Percentiles rank a stretch among this genome's conserved stretches.
phyloP scores from a whole-genome alignment of 1,284 basidiomycete species.

The Takashimella tepidaria region DNA sequence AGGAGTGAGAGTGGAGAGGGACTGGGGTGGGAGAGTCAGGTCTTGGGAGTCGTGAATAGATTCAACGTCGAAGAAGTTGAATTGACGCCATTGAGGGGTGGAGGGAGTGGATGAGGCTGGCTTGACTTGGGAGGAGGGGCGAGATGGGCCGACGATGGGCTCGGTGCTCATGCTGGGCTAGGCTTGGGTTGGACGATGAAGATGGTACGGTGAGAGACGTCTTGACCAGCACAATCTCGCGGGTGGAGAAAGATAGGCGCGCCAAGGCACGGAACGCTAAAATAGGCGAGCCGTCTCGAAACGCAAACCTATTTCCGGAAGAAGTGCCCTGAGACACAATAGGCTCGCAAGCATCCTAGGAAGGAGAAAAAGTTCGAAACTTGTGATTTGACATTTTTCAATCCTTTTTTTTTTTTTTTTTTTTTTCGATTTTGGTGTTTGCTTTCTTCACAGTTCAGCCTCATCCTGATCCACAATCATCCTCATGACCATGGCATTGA shows the following conservation, averaged over 20 bases:
- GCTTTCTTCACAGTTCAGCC: neutral
- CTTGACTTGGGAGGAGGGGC: no score
- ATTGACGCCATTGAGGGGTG: conserved; percentile 62
- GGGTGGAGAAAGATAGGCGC: no score
- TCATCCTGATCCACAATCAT: neutral
- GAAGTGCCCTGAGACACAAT: no score
- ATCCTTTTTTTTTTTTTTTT: no score
- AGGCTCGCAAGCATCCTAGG: no score
- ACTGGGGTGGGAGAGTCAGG: conserved; percentile 63
- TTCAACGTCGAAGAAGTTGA: conserved; percentile 54
- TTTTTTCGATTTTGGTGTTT: neutral
- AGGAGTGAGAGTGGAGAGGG: conserved; percentile 54
- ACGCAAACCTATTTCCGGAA: no score
- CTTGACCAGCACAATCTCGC: no score
- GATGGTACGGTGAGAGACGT: neutral
- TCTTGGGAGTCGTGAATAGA: conserved; percentile 76
- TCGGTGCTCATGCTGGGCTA: neutral
- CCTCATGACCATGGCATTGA: neutral
- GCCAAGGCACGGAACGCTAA: neutral
- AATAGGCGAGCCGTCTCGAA: no score
- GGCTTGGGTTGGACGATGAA: neutral
- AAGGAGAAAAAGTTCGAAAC: neutral
- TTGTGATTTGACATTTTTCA: no score
- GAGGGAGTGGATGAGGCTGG: conserved; percentile 2
- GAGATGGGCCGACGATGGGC: neutral